phyloP scores from a whole-genome alignment of 2,329 filamentous ascomycete species.

The Leptographium lundbergii region DNA sequence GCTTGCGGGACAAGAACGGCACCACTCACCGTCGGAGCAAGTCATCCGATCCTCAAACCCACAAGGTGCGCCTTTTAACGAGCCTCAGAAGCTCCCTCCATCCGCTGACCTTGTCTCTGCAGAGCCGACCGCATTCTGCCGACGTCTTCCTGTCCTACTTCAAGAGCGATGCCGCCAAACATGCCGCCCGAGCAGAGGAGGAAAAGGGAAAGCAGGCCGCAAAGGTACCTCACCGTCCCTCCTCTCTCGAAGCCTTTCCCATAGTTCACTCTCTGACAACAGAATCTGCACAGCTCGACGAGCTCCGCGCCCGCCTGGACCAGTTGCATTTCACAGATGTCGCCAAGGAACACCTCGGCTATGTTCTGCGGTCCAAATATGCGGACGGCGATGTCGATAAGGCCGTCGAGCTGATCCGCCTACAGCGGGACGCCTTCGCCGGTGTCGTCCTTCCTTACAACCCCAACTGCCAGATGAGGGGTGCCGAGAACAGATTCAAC shows the following conservation, averaged over 20 bases:
- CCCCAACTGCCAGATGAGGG: slow-evolving; percentile 58
- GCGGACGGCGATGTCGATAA: slow-evolving; percentile 59
- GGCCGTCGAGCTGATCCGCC: slow-evolving; percentile 61
- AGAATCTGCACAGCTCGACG: slow-evolving; percentile 23
- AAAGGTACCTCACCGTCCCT: slow-evolving; percentile 3
- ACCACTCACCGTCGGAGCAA: slow-evolving; percentile 37
- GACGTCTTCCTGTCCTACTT: slow-evolving; percentile 53
- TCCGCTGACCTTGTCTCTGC: background rate
- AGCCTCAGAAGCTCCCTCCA: background rate
- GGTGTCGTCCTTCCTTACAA: slow-evolving; percentile 68
- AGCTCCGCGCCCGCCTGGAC: slow-evolving; percentile 26
- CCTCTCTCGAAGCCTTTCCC: background rate
- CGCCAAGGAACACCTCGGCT: slow-evolving; percentile 43
- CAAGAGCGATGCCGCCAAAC: slow-evolving; percentile 45
- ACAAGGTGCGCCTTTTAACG: slow-evolving; percentile 31
- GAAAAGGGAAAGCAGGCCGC: slow-evolving; percentile 23
- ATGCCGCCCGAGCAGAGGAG: slow-evolving; percentile 40
- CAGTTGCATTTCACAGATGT: slow-evolving; percentile 33
- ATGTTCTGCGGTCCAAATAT: slow-evolving; percentile 47
- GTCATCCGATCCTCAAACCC: slow-evolving; percentile 35
- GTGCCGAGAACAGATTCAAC: slow-evolving; percentile 71
- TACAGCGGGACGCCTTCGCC: slow-evolving; percentile 70
- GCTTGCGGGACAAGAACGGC: slow-evolving; percentile 53
- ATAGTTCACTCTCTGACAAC: background rate
- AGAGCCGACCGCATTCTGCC: slow-evolving; percentile 40